Evolutionary conservation across 257 asterid genomes (phyloP).

Genomic region (Fraxinus pennsylvanica): DNA sequence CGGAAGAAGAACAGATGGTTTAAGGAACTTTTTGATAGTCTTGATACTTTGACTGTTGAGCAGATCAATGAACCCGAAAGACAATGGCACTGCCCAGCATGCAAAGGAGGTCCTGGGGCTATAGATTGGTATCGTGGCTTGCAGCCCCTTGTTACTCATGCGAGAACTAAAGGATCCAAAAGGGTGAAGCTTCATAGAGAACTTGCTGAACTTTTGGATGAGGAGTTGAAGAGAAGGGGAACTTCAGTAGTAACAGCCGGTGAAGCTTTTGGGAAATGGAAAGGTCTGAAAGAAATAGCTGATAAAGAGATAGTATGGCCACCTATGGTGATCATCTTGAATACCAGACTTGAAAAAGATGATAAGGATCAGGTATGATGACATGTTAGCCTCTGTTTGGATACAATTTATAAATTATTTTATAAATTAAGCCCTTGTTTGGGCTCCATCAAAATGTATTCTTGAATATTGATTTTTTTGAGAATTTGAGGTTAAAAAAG

Average conservation of each 20-base stretch:
- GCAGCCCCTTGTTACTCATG: conserved; percentile 44
- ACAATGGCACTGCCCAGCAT: conserved; percentile 51
- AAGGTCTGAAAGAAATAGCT: conserved; percentile 14
- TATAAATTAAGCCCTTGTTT: too few species aligned
- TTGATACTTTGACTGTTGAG: conserved; percentile 34
- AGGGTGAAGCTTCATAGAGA: conserved; percentile 44
- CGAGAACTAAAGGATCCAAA: conserved; percentile 41
- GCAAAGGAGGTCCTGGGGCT: conserved; percentile 52
- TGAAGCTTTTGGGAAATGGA: conserved; percentile 42
- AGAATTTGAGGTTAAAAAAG: too few species aligned
- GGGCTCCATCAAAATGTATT: too few species aligned
- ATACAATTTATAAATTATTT: too few species aligned
- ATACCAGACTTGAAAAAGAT: conserved; percentile 38
- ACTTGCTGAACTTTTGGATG: conserved; percentile 46
- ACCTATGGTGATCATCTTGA: conserved; percentile 45
- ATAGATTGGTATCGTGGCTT: conserved; percentile 45
- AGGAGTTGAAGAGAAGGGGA: conserved; percentile 40
- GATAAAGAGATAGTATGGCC: conserved; percentile 52
- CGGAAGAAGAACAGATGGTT: conserved; percentile 32
- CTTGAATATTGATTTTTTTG: too few species aligned
- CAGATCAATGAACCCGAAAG: conserved; percentile 37
- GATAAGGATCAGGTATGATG: conserved; percentile 39
- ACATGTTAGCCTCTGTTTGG: background rate
- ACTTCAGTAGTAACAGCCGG: conserved; percentile 34
- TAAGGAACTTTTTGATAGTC: conserved; percentile 33